Percentiles rank a stretch among this genome's conserved stretches.
Conservation (phyloP, 176 grass and related monocot species). For the Rhynchospora breviuscula region DNA sequence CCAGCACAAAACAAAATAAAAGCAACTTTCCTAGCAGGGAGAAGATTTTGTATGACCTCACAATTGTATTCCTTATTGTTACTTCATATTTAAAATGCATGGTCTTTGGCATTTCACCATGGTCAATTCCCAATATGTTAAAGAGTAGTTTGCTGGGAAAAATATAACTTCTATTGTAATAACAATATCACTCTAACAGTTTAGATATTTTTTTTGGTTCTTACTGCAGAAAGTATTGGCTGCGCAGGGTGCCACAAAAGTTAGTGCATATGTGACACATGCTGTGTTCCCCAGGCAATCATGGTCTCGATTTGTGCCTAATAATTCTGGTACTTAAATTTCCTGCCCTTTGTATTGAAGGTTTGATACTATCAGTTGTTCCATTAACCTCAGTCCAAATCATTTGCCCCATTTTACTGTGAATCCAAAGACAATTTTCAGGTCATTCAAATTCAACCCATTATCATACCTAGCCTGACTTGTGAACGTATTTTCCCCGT, state of each 20-base stretch:
- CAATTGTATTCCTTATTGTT: neutral
- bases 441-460: too few relatives aligned
- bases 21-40: too few relatives aligned
- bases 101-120: neutral
- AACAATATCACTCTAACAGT: neutral
- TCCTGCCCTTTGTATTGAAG: neutral
- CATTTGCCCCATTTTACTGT: neutral
- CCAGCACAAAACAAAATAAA: too few relatives aligned
- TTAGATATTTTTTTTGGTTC: neutral
- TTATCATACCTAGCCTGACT: neutral
- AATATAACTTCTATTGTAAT: neutral
- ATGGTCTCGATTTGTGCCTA: conserved; percentile 50
- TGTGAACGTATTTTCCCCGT: too few relatives aligned
- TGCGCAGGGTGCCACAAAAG: conserved; percentile 63
- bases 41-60: too few relatives aligned
- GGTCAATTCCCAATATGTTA: neutral
- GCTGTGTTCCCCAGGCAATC: conserved; percentile 80
- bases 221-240: conserved; percentile 37
- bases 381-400: neutral
- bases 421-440: neutral
- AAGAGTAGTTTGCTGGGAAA: neutral
- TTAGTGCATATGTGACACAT: conserved; percentile 97
- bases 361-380: neutral
- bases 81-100: neutral
- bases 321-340: conserved; percentile 53